These are phyloP conservation scores for Lentinula guzmanii DNA, from an alignment of 768 basidiomycete species.

Conservation along the genomic window DNA sequence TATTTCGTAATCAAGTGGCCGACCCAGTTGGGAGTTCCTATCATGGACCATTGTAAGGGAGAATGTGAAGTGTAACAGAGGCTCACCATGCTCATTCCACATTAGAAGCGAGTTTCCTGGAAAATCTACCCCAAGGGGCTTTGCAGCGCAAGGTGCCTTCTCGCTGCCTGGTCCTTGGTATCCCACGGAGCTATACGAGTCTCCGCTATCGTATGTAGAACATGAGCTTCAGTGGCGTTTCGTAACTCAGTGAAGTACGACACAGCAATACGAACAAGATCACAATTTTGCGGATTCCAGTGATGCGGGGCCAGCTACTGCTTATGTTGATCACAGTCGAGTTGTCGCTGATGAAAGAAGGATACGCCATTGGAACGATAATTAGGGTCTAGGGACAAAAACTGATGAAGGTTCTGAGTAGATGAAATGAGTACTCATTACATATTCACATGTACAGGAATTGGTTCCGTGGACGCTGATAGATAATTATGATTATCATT, in stretches of 20 bases:
- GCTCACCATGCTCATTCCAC: constrained; percentile 32
- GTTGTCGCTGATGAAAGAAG: neutral
- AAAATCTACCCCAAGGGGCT: constrained; percentile 44
- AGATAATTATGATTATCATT: no score
- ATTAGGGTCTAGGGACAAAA: neutral
- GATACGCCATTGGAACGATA: neutral
- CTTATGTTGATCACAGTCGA: neutral
- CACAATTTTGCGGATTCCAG: constrained; percentile 33
- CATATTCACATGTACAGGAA: no score
- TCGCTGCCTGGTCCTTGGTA: constrained; percentile 11
- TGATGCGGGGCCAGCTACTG: neutral
- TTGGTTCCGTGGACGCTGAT: no score
- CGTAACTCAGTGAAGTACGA: neutral
- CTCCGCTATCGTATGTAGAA: constrained; percentile 38
- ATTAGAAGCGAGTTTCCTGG: constrained; percentile 33
- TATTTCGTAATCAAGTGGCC: constrained; percentile 47
- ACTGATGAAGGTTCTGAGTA: neutral
- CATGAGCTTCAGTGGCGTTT: neutral
- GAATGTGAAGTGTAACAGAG: neutral
- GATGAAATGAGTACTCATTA: no score
- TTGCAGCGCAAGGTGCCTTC: constrained; percentile 27
- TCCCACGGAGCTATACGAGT: constrained; percentile 50
- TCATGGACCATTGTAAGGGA: neutral
- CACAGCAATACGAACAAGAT: constrained; percentile 40
- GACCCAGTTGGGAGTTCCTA: constrained; percentile 51